Evolutionary conservation across 352 stramenopile species (phyloP).

Genomic region (Blastocystis hominis): DNA sequence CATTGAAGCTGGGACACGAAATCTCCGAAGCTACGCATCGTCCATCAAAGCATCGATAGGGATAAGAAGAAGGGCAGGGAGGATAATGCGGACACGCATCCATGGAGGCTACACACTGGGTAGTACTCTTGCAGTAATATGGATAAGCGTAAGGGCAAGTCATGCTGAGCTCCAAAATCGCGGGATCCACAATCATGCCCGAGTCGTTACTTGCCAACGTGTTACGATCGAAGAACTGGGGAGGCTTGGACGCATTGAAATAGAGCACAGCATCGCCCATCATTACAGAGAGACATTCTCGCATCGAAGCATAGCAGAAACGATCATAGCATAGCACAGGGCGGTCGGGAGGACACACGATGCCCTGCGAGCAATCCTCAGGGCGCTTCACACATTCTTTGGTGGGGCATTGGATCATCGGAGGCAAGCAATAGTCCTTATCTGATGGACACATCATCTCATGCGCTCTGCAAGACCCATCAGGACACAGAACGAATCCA

Average conservation of each 20-base stretch:
- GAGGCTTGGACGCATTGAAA: no score
- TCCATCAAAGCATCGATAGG: conserved; percentile 13
- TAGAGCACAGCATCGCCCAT: background rate
- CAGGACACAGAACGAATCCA: conserved; percentile 21
- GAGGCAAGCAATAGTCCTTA: conserved; percentile 14
- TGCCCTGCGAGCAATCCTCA: background rate
- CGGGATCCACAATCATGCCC: background rate
- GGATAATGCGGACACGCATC: background rate
- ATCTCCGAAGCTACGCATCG: background rate
- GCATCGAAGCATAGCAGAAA: background rate
- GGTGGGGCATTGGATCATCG: background rate
- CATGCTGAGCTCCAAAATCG: background rate
- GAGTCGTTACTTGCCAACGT: background rate
- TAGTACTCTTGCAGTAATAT: background rate
- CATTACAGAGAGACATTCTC: background rate
- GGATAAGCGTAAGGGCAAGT: conserved; percentile 12
- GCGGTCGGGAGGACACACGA: background rate
- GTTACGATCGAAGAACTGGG: background rate
- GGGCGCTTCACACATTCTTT: conserved; percentile 10
- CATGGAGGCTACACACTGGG: background rate
- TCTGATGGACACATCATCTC: background rate
- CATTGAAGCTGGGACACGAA: background rate
- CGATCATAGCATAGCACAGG: background rate
- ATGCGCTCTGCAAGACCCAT: conserved; percentile 11
- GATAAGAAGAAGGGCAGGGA: background rate